Conservation (phyloP, 1,284 basidiomycete species). For the Heliocybe sulcata region DNA sequence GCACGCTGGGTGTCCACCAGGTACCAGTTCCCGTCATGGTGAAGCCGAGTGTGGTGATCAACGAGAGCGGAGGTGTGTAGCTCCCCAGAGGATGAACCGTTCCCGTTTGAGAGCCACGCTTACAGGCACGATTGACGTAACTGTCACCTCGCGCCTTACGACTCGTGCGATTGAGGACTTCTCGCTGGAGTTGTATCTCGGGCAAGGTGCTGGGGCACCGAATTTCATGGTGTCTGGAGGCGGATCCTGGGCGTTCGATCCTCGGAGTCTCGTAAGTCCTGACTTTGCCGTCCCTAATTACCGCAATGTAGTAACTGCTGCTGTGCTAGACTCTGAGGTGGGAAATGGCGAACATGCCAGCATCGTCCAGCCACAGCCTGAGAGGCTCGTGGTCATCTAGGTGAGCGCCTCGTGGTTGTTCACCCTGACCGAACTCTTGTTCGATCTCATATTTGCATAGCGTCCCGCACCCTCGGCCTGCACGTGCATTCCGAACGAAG, state of each 20-base stretch:
- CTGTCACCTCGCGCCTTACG: conserved; percentile 60
- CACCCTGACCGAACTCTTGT: neutral
- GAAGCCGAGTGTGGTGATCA: conserved; percentile 52
- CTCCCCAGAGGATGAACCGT: neutral
- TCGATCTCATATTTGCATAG: conserved; percentile 17
- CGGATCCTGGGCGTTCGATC: conserved; percentile 76
- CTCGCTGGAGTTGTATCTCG: conserved; percentile 66
- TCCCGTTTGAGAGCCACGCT: neutral
- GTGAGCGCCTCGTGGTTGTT: conserved; percentile 28
- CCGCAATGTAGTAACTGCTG: neutral
- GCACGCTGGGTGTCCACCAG: conserved; percentile 20
- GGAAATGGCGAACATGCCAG: conserved; percentile 65
- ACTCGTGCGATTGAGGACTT: conserved; percentile 66
- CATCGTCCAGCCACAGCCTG: conserved; percentile 65
- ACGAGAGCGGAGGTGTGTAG: conserved; percentile 55
- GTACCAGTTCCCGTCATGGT: conserved; percentile 61
- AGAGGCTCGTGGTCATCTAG: conserved; percentile 72
- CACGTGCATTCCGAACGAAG: conserved; percentile 64
- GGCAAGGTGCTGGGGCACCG: conserved; percentile 60
- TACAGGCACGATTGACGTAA: conserved; percentile 68
- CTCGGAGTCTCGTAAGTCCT: conserved; percentile 53
- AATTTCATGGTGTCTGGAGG: conserved; percentile 60
- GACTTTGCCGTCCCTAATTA: neutral
- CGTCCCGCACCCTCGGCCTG: conserved; percentile 36
- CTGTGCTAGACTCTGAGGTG: conserved; percentile 56